Evolutionary conservation across 2,329 filamentous ascomycete species (phyloP), one percentile per base, ranked within the genome.

Genomic region (Fusarium austroafricanum): DNA sequence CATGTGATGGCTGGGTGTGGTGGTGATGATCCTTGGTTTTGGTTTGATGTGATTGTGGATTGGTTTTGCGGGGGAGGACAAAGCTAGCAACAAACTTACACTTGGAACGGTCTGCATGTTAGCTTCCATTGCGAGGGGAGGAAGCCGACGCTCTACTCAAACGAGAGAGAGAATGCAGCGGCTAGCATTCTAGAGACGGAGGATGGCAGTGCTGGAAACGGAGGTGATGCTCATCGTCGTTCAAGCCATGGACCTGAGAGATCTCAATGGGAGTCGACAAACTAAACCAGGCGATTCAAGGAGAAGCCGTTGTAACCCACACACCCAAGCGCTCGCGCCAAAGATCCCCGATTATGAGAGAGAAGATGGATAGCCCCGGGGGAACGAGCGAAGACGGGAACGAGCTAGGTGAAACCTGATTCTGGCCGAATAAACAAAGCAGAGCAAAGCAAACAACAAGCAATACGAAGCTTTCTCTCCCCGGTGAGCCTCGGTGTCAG

Each of bases 71-170:
- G 65, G 55, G 60, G 31, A 61, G 53, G 50, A 62, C 51, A 60
- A 68, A 54, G 62, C 69, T 63, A 66, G 61, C 65, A 72, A 56
- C 58, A 64, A 76, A 82, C 81, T 79, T 79, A 83, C 81, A 77
- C 79, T 83, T 73, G 84, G 83, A 79, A 86, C 81, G 71, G 83
- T 81, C 82, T 86, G 84, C 84, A 86, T 86, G 75, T 76, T 83
- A 78, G 78, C 78, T 83, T 61, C 56, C 56, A 60, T 60, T 77
- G 67, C 65, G 37, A 68, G 50, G 74, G 77, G 70, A 70, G 74
- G 77, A 70, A 70, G 58, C 51, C 75, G 75, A 75, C 74, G 72
- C 74, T 77, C 74, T 78, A 77, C 77, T 79, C 78, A 73, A 75
- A 72, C 77, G 75, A 73, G 73, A 73, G 72, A 77, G 73, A 75